Evolutionary conservation across 768 basidiomycete genomes (phyloP).

Genomic region (Pholiota molesta): DNA sequence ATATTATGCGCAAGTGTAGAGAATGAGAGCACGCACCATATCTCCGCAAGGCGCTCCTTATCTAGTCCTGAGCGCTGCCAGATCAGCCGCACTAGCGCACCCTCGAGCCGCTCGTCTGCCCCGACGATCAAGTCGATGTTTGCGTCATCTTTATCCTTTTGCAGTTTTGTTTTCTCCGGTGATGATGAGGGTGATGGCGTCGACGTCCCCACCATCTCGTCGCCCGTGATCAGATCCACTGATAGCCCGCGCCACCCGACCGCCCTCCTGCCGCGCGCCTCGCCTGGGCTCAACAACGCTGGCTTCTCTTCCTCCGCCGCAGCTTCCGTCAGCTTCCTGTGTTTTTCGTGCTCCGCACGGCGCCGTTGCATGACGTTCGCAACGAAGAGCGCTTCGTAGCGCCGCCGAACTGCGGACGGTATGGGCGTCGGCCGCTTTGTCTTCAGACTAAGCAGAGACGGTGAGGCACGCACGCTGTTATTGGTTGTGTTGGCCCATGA

Average conservation of each 20-base stretch:
- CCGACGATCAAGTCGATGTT: slow-evolving; percentile 38
- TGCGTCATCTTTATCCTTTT: slow-evolving; percentile 19
- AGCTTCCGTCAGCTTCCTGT: not conserved
- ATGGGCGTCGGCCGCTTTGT: slow-evolving; percentile 64
- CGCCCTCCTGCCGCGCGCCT: slow-evolving; percentile 54
- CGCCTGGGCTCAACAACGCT: slow-evolving; percentile 35
- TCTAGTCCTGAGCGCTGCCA: slow-evolving; percentile 68
- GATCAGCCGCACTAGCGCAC: slow-evolving; percentile 46
- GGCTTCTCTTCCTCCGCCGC: slow-evolving; percentile 34
- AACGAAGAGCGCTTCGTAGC: slow-evolving; percentile 71
- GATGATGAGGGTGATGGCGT: not conserved
- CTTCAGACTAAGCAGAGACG: slow-evolving; percentile 25
- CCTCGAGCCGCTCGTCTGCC: slow-evolving; percentile 54
- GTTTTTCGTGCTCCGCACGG: slow-evolving; percentile 34
- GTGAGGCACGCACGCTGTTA: slow-evolving; percentile 3
- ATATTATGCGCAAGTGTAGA: slow-evolving; percentile 5
- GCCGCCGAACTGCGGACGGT: slow-evolving; percentile 60
- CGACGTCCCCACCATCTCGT: slow-evolving; percentile 20
- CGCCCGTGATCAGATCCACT: slow-evolving; percentile 63
- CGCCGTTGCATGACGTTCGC: slow-evolving; percentile 57
- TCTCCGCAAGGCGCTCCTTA: slow-evolving; percentile 52
- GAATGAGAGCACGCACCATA: slow-evolving; percentile 55
- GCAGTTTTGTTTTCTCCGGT: slow-evolving; percentile 18
- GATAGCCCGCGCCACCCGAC: slow-evolving; percentile 63
- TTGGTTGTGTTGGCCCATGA: not conserved